Evolutionary conservation across 1,284 basidiomycete genomes (phyloP).

Genomic region (Malassezia dermatis): DNA sequence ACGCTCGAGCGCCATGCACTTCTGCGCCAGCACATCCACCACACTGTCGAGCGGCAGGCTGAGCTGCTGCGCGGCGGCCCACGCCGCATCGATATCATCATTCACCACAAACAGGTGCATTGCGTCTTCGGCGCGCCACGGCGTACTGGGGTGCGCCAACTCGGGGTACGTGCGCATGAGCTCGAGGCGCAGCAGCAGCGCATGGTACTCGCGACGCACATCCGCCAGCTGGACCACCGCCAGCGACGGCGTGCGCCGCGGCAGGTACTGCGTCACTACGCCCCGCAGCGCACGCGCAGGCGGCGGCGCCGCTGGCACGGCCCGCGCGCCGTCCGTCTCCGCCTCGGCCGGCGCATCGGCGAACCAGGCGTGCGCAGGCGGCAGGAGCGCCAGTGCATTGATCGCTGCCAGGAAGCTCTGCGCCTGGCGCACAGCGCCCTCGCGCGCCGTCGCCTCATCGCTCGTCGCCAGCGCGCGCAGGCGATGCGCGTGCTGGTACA

Average conservation of each 20-base stretch:
- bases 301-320: conserved; percentile 14
- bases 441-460: conserved; percentile 3
- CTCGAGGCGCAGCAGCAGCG: conserved; percentile 68
- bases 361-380: conserved; percentile 74
- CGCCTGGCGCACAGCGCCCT: conserved; percentile 62
- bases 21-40: conserved; percentile 66
- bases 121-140: conserved; percentile 53
- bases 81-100: conserved; percentile 68
- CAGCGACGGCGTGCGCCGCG: conserved; percentile 54
- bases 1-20: conserved; percentile 55
- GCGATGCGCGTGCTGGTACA: conserved; percentile 85
- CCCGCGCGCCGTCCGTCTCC: conserved; percentile 4
- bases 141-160: conserved; percentile 39
- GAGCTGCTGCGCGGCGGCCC: conserved; percentile 65
- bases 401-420: conserved; percentile 73
- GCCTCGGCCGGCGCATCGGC: conserved; percentile 45
- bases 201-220: conserved; percentile 71
- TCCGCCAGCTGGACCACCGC: conserved; percentile 65
- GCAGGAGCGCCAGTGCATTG: conserved; percentile 75
- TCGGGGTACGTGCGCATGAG: conserved; percentile 59
- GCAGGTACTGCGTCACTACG: conserved; percentile 65
- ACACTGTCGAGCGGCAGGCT: conserved; percentile 75
- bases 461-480: conserved; percentile 47
- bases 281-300: conserved; percentile 38
- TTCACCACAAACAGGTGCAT: conserved; percentile 70